Percentiles rank a stretch among this genome's conserved stretches.
Conservation (phyloP, 2,329 filamentous ascomycete species). For the Cercospora beticola region DNA sequence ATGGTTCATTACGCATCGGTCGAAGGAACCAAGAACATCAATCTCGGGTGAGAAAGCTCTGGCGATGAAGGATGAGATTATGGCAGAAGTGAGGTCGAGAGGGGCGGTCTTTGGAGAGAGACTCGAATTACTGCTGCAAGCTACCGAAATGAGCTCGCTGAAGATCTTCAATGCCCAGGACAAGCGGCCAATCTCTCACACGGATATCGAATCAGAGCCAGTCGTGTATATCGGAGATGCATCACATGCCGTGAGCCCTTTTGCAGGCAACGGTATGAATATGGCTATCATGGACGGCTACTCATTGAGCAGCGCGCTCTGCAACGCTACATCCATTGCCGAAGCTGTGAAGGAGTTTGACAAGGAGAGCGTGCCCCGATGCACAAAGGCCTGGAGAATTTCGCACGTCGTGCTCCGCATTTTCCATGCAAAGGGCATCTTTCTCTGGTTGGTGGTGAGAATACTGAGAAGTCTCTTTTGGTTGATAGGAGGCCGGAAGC, state of each 20-base stretch:
- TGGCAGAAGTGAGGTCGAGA: neutral
- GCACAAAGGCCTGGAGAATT: neutral
- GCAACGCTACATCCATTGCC: neutral
- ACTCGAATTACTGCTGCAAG: slow-evolving; percentile 43
- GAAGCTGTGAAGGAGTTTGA: slow-evolving; percentile 8
- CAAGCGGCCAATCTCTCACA: slow-evolving; percentile 48
- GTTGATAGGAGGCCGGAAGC: neutral
- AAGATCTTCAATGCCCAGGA: slow-evolving; percentile 47
- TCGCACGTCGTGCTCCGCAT: slow-evolving; percentile 3
- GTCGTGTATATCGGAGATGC: slow-evolving; percentile 53
- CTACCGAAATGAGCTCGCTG: slow-evolving; percentile 43
- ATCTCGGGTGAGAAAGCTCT: neutral
- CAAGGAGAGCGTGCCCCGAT: slow-evolving; percentile 7
- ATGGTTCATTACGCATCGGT: slow-evolving; percentile 41
- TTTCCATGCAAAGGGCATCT: neutral
- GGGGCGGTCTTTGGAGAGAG: slow-evolving; percentile 16
- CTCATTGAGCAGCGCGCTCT: slow-evolving; percentile 45
- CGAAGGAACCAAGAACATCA: neutral
- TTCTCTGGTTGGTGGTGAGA: neutral
- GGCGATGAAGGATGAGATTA: neutral
- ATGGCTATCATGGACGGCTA: slow-evolving; percentile 50
- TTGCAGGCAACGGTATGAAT: slow-evolving; percentile 53
- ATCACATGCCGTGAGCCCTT: slow-evolving; percentile 53
- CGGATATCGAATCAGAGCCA: slow-evolving; percentile 7
- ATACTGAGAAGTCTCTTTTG: neutral